Evolutionary conservation across 208 protist species (phyloP).

Genomic region (Crithidia bombi): DNA sequence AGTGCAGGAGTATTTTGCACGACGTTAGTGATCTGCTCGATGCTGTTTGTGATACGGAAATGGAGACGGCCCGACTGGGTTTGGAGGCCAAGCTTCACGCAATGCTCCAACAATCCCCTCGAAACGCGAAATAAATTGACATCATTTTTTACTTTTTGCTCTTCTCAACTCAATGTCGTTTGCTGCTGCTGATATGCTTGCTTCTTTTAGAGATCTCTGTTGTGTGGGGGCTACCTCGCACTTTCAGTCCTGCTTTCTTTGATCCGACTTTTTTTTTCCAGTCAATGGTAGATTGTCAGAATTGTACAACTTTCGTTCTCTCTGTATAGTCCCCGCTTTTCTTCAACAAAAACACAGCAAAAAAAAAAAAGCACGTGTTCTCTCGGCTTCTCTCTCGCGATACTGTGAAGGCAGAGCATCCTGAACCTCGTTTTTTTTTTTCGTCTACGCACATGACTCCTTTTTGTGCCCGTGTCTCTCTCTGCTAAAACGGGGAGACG

Average conservation of each 20-base stretch:
- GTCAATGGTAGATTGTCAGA: too few species aligned
- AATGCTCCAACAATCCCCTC: not conserved
- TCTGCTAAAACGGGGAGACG: too few species aligned
- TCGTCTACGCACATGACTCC: not conserved
- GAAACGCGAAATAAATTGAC: not conserved
- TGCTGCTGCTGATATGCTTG: not conserved
- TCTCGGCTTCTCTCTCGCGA: too few species aligned
- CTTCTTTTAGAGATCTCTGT: too few species aligned
- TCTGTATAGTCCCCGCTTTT: too few species aligned
- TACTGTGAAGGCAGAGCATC: too few species aligned
- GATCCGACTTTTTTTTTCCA: too few species aligned
- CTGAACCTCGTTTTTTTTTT: not conserved
- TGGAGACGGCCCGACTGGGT: not conserved
- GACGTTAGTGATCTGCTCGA: conserved; percentile 16
- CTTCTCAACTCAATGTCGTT: not conserved
- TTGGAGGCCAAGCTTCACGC: conserved; percentile 21
- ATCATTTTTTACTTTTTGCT: not conserved
- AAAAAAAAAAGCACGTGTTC: not conserved
- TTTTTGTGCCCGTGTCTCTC: not conserved
- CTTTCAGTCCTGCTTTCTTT: too few species aligned
- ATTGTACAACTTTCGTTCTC: too few species aligned
- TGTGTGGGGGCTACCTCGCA: too few species aligned
- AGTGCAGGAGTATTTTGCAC: conserved; percentile 15
- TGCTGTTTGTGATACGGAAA: conserved; percentile 4
- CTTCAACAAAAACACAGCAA: not conserved